These are phyloP conservation scores for Penicillium aurantiogriseum DNA, from an alignment of 2,329 filamentous ascomycete species.

Conservation along the genomic window DNA sequence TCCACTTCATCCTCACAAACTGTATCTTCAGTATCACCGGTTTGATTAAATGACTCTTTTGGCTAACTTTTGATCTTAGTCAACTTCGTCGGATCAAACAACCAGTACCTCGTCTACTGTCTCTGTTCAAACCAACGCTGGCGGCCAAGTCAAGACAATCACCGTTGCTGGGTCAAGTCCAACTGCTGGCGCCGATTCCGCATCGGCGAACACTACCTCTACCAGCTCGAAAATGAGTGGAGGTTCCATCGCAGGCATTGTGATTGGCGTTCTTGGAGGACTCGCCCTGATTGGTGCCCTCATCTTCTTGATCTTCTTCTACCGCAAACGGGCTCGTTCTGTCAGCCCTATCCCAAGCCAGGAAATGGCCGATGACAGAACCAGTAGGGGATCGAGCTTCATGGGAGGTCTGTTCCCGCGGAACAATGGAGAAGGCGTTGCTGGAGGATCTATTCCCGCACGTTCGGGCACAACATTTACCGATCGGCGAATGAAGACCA, in stretches of 20 bases:
- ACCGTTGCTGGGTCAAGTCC: slow-evolving; percentile 24
- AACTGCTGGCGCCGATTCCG: slow-evolving; percentile 16
- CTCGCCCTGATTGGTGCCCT: slow-evolving; percentile 38
- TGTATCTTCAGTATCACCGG: slow-evolving; percentile 9
- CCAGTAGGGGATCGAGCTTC: slow-evolving; percentile 37
- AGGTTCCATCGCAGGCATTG: slow-evolving; percentile 47
- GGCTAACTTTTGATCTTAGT: slow-evolving; percentile 14
- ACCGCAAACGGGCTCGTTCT: slow-evolving; percentile 36
- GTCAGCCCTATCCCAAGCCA: slow-evolving; percentile 32
- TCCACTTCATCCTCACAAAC: slow-evolving; percentile 2
- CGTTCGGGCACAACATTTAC: slow-evolving; percentile 38
- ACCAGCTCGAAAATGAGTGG: slow-evolving; percentile 33
- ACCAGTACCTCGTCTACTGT: slow-evolving; percentile 17
- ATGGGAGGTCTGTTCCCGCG: slow-evolving; percentile 34
- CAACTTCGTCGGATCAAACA: slow-evolving; percentile 9
- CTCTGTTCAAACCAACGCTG: slow-evolving; percentile 25
- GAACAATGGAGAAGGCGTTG: slow-evolving; percentile 19
- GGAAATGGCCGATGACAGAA: slow-evolving; percentile 32
- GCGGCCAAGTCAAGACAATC: slow-evolving; percentile 31
- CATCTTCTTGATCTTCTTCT: slow-evolving; percentile 41
- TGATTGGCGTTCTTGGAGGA: slow-evolving; percentile 43
- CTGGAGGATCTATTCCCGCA: slow-evolving; percentile 6
- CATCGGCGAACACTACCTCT: slow-evolving; percentile 14
- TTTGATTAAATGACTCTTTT: neutral
- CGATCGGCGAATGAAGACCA: slow-evolving; percentile 47